These are phyloP conservation scores for Pigoraptor vietnamica DNA, from an alignment of 78 protist species.

Conservation along the genomic window DNA sequence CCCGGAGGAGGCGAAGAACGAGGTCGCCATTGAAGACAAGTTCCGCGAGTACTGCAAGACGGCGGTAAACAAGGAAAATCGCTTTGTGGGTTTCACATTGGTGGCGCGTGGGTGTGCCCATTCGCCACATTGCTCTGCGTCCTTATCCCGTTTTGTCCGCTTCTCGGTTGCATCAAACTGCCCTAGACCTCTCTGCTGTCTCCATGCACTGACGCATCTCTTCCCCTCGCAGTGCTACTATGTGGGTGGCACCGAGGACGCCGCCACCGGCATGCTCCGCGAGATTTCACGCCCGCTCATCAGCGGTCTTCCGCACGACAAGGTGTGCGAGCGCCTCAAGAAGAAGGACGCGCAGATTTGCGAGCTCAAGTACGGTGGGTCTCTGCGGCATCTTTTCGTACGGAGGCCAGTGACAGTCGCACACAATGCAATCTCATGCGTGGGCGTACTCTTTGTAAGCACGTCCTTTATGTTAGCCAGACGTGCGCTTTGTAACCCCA, in stretches of 20 bases:
- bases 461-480: not conserved
- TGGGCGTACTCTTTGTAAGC: not conserved
- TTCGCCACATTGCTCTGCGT: not conserved
- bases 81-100: not conserved
- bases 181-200: no score
- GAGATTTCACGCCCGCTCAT: conserved; percentile 26
- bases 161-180: not conserved
- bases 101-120: not conserved
- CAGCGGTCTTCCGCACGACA: conserved; percentile 12
- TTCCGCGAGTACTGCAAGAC: not conserved
- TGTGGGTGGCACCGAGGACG: conserved; percentile 27
- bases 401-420: no score
- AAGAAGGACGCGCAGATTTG: conserved; percentile 37
- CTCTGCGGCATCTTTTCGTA: not conserved
- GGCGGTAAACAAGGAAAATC: not conserved
- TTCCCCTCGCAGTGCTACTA: conserved; percentile 21
- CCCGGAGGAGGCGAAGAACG: not conserved
- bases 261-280: conserved; percentile 38
- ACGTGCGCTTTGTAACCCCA: not conserved
- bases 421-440: no score
- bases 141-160: not conserved
- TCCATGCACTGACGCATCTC: not conserved
- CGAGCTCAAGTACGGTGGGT: conserved; percentile 31
- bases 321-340: conserved; percentile 28
- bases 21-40: not conserved